Evolutionary conservation across 2,329 filamentous ascomycete genomes (phyloP), one percentile per base, ranked within the genome.

Genomic region (Pyrenochaeta sp.): DNA sequence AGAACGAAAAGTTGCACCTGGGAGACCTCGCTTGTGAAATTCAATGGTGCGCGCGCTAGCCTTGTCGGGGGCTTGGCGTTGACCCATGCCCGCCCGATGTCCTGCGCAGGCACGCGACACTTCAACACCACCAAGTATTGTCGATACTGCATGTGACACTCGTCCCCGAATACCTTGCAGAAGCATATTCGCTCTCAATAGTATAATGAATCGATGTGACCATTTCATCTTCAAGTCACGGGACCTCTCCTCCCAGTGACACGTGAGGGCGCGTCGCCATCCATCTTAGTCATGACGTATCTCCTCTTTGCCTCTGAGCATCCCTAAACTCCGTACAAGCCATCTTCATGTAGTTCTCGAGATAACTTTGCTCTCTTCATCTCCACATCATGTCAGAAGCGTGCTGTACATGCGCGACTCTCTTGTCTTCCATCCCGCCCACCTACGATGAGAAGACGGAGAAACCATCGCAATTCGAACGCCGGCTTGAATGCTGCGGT

Each of bases 401-500:
- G 10, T 90, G 87, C 71, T 89, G 86, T 65, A 90, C 86, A 15
- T 91, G 87, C 69, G 84, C 87, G 20, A 77, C 76, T 17, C 72
- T 85, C 18, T 78, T 90, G 18, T 75, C 79, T 29, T 74, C 79
- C 4, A 75, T 81, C 20, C 76, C 79, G 37, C 75, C 78, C 22
- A 73, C 76, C 19, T 77, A 77, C 58, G 72, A 80, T 53, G 76
- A 78, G 45, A 77, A 78, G 60, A 77, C 75, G 26, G 85, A 87
- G 73, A 89, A 87, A 64, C 78, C 81, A 10, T 72, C 81, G 2
- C 77, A 81, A 18, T 74, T 78, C 34, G 81, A 86, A 61, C 81
- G 87, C 37, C 74, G 78, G 48, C 75, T 90, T 20, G 77, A 79
- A 22, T 93, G 89, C 68, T 93, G 89, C 68, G 76, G 75, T 30